Percentiles rank a stretch among this genome's conserved stretches.
phyloP scores from a whole-genome alignment of 2,329 filamentous ascomycete genomes.

The Nannizzia gypsea region DNA sequence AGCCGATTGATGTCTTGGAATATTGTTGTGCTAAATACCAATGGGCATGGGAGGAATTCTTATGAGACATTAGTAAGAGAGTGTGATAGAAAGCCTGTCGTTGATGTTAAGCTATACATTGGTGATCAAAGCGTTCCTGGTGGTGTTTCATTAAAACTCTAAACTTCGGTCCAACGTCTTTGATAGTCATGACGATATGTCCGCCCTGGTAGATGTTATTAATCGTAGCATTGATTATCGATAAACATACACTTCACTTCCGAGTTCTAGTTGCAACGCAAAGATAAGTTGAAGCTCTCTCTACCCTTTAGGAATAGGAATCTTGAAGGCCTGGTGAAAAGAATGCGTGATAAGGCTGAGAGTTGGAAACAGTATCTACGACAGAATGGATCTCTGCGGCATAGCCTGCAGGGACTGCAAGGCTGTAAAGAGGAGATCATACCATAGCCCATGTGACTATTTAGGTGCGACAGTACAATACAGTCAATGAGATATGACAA shows the following conservation, averaged over 20 bases:
- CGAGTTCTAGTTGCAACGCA: not conserved
- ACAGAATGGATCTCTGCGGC: not conserved
- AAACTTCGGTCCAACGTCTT: not conserved
- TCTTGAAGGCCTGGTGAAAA: not conserved
- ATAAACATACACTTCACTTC: too few relatives aligned
- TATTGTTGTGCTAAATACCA: not conserved
- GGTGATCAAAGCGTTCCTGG: not conserved
- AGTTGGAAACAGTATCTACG: not conserved
- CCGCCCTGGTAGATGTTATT: not conserved
- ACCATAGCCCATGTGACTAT: not conserved
- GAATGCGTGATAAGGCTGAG: not conserved
- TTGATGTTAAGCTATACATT: not conserved
- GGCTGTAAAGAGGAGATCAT: not conserved
- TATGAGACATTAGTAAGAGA: not conserved
- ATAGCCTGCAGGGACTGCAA: not conserved
- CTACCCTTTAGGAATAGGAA: not conserved
- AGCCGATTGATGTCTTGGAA: not conserved
- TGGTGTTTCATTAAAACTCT: not conserved
- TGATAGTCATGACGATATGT: not conserved
- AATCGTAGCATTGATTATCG: not conserved
- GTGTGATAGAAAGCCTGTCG: not conserved
- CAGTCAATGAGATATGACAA: not conserved
- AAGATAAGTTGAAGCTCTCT: not conserved
- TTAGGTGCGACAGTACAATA: not conserved
- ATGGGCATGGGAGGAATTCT: not conserved